These are phyloP conservation scores for Onygena corvina DNA, from an alignment of 2,329 filamentous ascomycete genomes.

Conservation along the genomic window DNA sequence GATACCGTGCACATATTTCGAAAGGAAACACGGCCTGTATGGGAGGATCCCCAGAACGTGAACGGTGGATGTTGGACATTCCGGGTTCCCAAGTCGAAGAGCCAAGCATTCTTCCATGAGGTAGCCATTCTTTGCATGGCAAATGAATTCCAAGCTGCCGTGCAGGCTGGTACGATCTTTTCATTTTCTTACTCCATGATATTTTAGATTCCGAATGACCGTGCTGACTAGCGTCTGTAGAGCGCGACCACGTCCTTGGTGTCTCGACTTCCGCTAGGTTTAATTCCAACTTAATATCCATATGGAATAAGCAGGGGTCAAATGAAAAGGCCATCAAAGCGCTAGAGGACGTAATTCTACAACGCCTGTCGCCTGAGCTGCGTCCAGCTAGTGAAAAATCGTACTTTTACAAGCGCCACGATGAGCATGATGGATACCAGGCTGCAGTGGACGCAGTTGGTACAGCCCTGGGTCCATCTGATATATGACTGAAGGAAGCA, in stretches of 20 bases:
- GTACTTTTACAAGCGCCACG: conserved; percentile 72
- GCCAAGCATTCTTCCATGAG: conserved; percentile 39
- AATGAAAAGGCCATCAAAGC: conserved; percentile 67
- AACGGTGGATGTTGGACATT: conserved; percentile 87
- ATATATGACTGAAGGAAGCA: not conserved
- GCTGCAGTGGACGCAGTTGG: conserved; percentile 21
- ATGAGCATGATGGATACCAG: conserved; percentile 73
- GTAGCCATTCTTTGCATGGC: conserved; percentile 27
- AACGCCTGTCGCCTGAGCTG: conserved; percentile 60
- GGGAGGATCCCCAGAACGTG: conserved; percentile 78
- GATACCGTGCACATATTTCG: conserved; percentile 73
- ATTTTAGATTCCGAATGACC: conserved; percentile 1
- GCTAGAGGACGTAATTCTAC: conserved; percentile 60
- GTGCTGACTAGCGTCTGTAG: conserved; percentile 32
- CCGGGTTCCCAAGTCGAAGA: conserved; percentile 63
- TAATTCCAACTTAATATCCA: conserved; percentile 74
- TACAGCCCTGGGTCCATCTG: not conserved
- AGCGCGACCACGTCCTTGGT: conserved; percentile 74
- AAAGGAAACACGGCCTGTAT: conserved; percentile 61
- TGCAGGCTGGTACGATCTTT: conserved; percentile 61
- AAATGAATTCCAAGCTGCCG: conserved; percentile 43
- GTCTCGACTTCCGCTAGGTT: conserved; percentile 79
- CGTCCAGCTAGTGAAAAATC: conserved; percentile 49
- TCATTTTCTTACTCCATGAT: not conserved
- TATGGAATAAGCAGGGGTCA: conserved; percentile 84